phyloP scores from a whole-genome alignment of 108 stramenopile genomes.

The Cyclotella distinguenda region DNA sequence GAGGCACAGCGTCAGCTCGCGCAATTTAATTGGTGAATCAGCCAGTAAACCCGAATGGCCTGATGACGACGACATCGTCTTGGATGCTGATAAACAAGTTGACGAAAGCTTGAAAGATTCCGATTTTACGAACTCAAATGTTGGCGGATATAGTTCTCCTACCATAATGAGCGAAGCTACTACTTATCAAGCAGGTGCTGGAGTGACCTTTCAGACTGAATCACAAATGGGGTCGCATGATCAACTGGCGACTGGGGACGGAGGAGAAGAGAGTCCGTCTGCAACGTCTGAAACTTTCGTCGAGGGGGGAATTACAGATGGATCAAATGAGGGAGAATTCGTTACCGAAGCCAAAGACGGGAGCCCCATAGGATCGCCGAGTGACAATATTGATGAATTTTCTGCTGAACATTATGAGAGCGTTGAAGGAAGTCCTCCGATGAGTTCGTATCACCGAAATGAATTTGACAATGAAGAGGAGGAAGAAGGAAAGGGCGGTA shows the following conservation, averaged over 20 bases:
- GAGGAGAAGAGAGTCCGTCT: no score
- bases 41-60: not conserved
- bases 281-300: no score
- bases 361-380: not conserved
- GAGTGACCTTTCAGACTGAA: no score
- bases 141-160: not conserved
- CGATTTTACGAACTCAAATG: not conserved
- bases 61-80: slow-evolving; percentile 13
- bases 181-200: no score
- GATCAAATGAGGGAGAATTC: no score
- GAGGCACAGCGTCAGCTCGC: no score
- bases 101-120: not conserved
- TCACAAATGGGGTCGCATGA: no score
- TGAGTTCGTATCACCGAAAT: slow-evolving; percentile 30
- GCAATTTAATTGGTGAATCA: no score
- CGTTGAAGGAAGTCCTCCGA: not conserved
- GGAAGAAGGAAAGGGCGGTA: not conserved
- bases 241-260: no score
- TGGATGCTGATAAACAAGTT: slow-evolving; percentile 4
- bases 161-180: no score
- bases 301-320: no score
- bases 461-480: slow-evolving; percentile 19
- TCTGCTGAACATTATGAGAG: not conserved
- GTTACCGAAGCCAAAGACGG: no score
- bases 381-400: not conserved